Evolutionary conservation across 371 early-diverging fungal genomes (phyloP).

Genomic region (Circinella minor): DNA sequence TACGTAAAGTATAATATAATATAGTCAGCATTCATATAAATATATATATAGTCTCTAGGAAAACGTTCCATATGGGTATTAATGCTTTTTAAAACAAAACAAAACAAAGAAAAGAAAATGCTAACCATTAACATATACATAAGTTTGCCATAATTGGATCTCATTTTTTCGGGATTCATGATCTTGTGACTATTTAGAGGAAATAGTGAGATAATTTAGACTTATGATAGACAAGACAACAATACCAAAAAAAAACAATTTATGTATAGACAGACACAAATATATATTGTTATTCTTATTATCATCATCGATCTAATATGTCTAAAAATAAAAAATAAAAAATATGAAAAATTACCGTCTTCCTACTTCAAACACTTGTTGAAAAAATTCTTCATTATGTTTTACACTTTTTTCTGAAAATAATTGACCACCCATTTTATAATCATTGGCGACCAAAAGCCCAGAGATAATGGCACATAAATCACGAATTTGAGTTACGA

Average conservation of each 20-base stretch:
- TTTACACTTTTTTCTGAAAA: slow-evolving; percentile 81
- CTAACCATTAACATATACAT: slow-evolving; percentile 87
- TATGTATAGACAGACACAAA: too few species aligned
- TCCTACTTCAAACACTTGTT: slow-evolving; percentile 92
- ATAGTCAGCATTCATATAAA: background rate
- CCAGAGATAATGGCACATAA: slow-evolving; percentile 93
- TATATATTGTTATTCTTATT: too few species aligned
- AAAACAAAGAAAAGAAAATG: background rate
- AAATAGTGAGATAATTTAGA: too few species aligned
- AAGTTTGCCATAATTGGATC: slow-evolving; percentile 92
- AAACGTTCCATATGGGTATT: too few species aligned
- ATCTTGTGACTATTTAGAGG: slow-evolving; percentile 77
- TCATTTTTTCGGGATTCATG: slow-evolving; percentile 98
- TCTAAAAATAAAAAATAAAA: too few species aligned
- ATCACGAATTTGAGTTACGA: slow-evolving; percentile 92
- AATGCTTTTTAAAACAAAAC: background rate
- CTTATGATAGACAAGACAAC: too few species aligned
- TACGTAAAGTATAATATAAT: slow-evolving; percentile 22
- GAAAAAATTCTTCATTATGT: slow-evolving; percentile 87
- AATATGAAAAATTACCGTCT: slow-evolving; percentile 60
- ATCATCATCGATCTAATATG: too few species aligned
- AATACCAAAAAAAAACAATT: too few species aligned
- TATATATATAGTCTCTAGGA: too few species aligned
- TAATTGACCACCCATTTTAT: slow-evolving; percentile 81
- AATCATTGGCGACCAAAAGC: slow-evolving; percentile 81